Base-by-base conservation (phyloP, 768 basidiomycete species). In the Trametes punicea region DNA sequence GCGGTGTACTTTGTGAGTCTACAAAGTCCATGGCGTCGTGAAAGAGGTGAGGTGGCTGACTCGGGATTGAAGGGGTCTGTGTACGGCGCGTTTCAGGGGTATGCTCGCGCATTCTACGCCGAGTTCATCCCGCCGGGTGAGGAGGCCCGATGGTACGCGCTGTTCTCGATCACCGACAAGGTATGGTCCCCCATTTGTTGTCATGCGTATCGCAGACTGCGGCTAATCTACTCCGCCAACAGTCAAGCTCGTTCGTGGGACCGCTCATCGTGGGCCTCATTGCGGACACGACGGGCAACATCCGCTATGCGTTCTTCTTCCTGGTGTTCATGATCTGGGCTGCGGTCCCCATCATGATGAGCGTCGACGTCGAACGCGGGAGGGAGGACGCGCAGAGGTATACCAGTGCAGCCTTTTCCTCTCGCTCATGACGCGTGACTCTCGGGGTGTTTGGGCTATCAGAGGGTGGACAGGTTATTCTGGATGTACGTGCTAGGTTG, bases 161-260 rank as follows among this genome's bases (percentile, higher is more conserved):
- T 98, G 30, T 97, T 88, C 71, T 88, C 88, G 15, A 93, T 98
- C 62, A 96, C 93, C 0, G 90, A 93, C 73, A 92, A 93, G 77
- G 89, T 84, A 63, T 3, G 73, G 64, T 34, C 30, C 29, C 40
- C 20, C 29, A 23, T 27, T 26, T 11, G 40, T 15, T 23, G 41
- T 49, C 39, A 18, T 31, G 52, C 21, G 23, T 36, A 34, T 13
- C 4, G 11, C 18, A 15, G 6, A 40, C 29, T 55, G 29, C 25
- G n/a, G 36, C 48, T 25, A 11, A 21, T 40, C 6, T 5, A 9
- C 6, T 16, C 7, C 10, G 15, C 3, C 20, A 29, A 6, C 67
- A 97, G 87, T 93, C 93, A 6, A 88, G 87, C 58, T 93, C 91
- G 6, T 98, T 98, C 73, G 72, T 98, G 3, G 96, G 96, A 0